Evolutionary conservation across 2,329 filamentous ascomycete species (phyloP).

Genomic region (Purpureocillium lavendulum): DNA sequence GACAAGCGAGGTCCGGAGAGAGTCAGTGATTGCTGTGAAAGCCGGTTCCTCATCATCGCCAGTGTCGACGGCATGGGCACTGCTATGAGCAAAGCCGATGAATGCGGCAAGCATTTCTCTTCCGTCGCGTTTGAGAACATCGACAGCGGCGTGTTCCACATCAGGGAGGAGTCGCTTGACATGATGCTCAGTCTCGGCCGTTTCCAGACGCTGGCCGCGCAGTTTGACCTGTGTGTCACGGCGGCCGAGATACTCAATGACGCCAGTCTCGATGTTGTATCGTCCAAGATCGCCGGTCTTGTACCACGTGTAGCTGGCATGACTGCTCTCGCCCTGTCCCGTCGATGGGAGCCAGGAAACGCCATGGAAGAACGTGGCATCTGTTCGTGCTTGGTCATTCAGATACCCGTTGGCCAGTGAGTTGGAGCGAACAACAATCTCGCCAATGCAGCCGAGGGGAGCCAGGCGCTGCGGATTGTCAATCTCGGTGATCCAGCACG

Average conservation of each 20-base stretch:
- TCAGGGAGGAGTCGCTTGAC: background rate
- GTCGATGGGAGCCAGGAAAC: constrained; percentile 21
- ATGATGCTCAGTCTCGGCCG: background rate
- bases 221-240: constrained; percentile 19
- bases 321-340: background rate
- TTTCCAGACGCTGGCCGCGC: constrained; percentile 13
- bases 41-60: background rate
- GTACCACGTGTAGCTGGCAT: constrained; percentile 15
- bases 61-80: background rate
- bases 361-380: constrained; percentile 38
- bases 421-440: constrained; percentile 19
- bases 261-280: constrained; percentile 19
- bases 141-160: constrained; percentile 3
- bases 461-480: constrained; percentile 5
- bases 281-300: constrained; percentile 13
- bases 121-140: constrained; percentile 2
- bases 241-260: constrained; percentile 12
- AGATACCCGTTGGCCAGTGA: constrained; percentile 44
- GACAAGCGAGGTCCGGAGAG: background rate
- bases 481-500: constrained; percentile 1
- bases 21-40: background rate
- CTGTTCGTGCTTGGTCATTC: constrained; percentile 40
- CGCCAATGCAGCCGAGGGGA: constrained; percentile 12
- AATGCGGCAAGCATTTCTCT: constrained; percentile 1
- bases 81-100: background rate